Conservation (phyloP, 2,329 filamentous ascomycete species). For the Sporothrix sp. region DNA sequence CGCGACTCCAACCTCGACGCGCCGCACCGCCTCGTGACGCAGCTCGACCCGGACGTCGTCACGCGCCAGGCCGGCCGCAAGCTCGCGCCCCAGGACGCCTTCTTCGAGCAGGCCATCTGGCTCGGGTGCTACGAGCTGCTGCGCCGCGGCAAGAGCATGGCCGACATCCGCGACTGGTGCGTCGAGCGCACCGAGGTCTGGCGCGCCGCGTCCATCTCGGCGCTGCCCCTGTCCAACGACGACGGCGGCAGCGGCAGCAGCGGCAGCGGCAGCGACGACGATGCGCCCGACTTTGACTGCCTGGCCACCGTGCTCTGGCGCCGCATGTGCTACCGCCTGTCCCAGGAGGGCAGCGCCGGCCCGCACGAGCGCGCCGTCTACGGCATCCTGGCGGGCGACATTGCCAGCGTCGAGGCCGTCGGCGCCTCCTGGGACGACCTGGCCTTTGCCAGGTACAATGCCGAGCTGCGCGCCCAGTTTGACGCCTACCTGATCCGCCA, state of each 20-base stretch:
- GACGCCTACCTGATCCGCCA: conserved; percentile 19
- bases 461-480: conserved; percentile 20
- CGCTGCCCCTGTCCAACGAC: conserved; percentile 49
- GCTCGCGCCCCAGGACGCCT: conserved; percentile 74
- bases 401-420: conserved; percentile 58
- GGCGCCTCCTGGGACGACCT: conserved; percentile 39
- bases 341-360: conserved; percentile 59
- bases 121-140: conserved; percentile 89
- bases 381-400: conserved; percentile 78
- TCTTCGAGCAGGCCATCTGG: conserved; percentile 86
- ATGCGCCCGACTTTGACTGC: conserved; percentile 32
- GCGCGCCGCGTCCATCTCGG: conserved; percentile 76
- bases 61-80: conserved; percentile 59
- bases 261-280: conserved; percentile 35
- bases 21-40: conserved; percentile 63
- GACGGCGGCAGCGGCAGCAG: conserved; percentile 31
- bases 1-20: conserved; percentile 47
- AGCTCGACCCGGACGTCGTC: conserved; percentile 86
- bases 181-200: conserved; percentile 76
- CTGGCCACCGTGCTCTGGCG: conserved; percentile 57
- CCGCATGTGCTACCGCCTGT: conserved; percentile 63
- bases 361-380: conserved; percentile 85
- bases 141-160: conserved; percentile 66
- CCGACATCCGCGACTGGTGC: conserved; percentile 76
- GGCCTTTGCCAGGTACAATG: conserved; percentile 20